Conservation (phyloP, 2,329 filamentous ascomycete genomes). For the Aspergillus unguis region DNA sequence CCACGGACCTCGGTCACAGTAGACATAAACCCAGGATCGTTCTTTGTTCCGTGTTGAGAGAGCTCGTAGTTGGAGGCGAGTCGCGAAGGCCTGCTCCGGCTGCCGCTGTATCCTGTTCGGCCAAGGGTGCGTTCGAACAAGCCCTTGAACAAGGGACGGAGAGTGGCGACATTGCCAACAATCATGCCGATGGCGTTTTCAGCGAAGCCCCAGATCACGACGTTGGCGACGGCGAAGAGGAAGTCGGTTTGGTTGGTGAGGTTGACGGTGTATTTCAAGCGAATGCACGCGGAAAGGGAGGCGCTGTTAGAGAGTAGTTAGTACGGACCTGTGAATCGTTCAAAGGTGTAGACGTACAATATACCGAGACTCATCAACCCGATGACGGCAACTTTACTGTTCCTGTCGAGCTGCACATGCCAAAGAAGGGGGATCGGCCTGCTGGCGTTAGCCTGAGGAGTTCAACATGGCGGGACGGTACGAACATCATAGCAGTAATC, state of each 20-base stretch:
- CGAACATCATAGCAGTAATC: slow-evolving; percentile 25
- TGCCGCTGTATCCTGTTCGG: slow-evolving; percentile 13
- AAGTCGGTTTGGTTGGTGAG: slow-evolving; percentile 41
- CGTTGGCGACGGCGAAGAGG: slow-evolving; percentile 41
- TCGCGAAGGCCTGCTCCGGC: not conserved
- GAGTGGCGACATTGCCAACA: slow-evolving; percentile 47
- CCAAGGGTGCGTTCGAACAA: slow-evolving; percentile 19
- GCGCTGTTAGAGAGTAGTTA: slow-evolving; percentile 23
- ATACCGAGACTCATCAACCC: slow-evolving; percentile 46
- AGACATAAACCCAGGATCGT: slow-evolving; percentile 11
- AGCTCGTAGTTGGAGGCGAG: slow-evolving; percentile 16
- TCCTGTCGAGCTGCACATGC: slow-evolving; percentile 43
- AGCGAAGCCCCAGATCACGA: slow-evolving; percentile 48
- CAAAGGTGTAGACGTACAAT: slow-evolving; percentile 31
- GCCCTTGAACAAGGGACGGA: slow-evolving; percentile 44
- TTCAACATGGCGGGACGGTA: not conserved
- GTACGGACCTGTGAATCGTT: not conserved
- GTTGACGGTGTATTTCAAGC: slow-evolving; percentile 43
- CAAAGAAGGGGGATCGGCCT: slow-evolving; percentile 42
- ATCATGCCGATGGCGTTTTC: slow-evolving; percentile 52
- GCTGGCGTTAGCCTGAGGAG: slow-evolving; percentile 18
- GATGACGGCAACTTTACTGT: slow-evolving; percentile 46
- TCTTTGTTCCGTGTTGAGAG: slow-evolving; percentile 9
- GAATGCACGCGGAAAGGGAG: slow-evolving; percentile 31
- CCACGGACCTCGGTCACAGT: slow-evolving; percentile 5